Base-by-base conservation (phyloP, 352 stramenopile species). In the Globisporangium abappressorium region DNA sequence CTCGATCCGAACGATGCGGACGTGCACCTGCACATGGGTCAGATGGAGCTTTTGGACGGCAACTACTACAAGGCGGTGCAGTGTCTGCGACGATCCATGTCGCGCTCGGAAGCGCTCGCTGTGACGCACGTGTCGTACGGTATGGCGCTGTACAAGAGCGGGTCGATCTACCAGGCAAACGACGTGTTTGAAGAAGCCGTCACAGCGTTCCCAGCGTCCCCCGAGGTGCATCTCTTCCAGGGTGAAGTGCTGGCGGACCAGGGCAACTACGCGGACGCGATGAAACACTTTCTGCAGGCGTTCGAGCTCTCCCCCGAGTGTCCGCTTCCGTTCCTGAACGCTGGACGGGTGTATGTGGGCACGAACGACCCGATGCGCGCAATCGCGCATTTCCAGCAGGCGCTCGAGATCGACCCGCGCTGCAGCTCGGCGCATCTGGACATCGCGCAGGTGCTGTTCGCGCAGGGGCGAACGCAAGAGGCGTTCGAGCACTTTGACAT, bases 141-240 rank as follows among this genome's bases (percentile, higher is more conserved):
- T 51, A 95, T 94, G 86, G 87, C 87, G 59, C 77, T 95, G 15
- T 95, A 94, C 75, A 94, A 93, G 65, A 91, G 84, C 47, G 86
- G 87, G 3, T 95, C 86, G 0, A 78, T 84, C 22, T 93, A 89
- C 66, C 87, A 95, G 70, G 84, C 85, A 12, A 86, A 90, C 64
- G 87, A 95, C 59, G 81, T 94, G 57, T 95, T 95, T 33, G 71
- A 89, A 2, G 82, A 91, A 34, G 87, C 87, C 1, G 77, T 78
- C 14, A 81, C 71, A 43, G 71, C 70, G 28, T 95, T 95, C 58
- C 84, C 86, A 1, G 70, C 81, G 47, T 93, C 84, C 26, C 76
- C 84, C 11, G 87, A 95, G 67, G 81, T 94, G 55, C 85, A 92
- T 62, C 58, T 94, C 2, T 95, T 95, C 70, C 85, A 92, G 54